These are phyloP conservation scores for Trichoderma sp. DNA, from an alignment of 2,329 filamentous ascomycete genomes.

Conservation along the genomic window DNA sequence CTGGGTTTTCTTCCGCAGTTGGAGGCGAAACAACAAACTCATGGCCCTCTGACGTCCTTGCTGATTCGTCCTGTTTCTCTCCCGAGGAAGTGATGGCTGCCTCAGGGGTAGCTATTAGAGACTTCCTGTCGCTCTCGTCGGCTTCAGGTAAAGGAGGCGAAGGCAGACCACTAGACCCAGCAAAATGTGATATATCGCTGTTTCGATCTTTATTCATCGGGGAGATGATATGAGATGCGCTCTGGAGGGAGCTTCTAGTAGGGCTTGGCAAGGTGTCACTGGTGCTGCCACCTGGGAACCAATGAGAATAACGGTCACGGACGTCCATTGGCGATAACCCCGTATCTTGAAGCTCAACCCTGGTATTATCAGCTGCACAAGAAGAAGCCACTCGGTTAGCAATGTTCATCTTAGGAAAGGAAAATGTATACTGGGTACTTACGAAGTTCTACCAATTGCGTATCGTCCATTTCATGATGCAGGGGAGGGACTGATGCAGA, in stretches of 20 bases:
- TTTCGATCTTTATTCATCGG: background rate
- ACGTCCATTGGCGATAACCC: conserved; percentile 44
- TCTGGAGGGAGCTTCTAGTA: conserved; percentile 13
- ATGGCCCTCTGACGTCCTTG: background rate
- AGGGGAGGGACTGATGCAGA: conserved; percentile 6
- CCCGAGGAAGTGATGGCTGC: background rate
- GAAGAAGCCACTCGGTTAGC: background rate
- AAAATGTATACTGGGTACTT: conserved; percentile 28
- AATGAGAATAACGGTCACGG: conserved; percentile 39
- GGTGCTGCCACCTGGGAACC: conserved; percentile 29
- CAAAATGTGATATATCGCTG: conserved; percentile 12
- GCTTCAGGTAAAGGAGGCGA: conserved; percentile 16
- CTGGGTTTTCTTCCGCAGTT: conserved; percentile 31
- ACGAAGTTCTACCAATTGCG: conserved; percentile 53
- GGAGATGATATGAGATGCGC: conserved; percentile 1
- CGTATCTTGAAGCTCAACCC: conserved; percentile 49
- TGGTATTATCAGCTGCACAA: conserved; percentile 44
- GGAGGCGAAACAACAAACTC: conserved; percentile 35
- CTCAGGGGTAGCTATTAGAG: background rate
- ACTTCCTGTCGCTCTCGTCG: conserved; percentile 12
- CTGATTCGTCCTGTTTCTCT: background rate
- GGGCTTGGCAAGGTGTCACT: conserved; percentile 27
- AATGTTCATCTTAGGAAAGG: background rate
- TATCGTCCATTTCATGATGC: conserved; percentile 47
- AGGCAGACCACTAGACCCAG: background rate